Base-by-base conservation (phyloP, 2,329 filamentous ascomycete species). In the Xylariaceae sp. region DNA sequence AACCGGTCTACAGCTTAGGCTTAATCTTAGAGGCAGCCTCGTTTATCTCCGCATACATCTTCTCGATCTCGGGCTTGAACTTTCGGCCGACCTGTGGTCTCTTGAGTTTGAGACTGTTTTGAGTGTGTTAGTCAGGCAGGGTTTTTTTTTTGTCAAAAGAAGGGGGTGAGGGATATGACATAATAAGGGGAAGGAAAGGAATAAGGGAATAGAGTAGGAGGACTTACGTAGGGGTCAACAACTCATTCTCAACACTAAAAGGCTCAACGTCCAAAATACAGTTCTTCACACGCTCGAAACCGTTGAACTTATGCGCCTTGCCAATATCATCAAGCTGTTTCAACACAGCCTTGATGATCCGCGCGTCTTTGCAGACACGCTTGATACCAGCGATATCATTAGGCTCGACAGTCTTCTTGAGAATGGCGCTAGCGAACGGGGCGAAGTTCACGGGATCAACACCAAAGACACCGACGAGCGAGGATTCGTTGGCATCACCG, bases 161-260 rank as follows among this genome's bases (percentile, higher is more conserved):
- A 19, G 19, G 19, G 19, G 19, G 3, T 11, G 3, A 37, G 35
- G 35, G 35, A 7, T 11, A 3, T 11, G 12, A 53, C 42, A 31
- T 12, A 35, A 42, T 12, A 9, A 19, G 37, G 9, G 26, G 34
- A 30, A 50, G 19, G 37, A 42, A 11, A 9, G 19, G 37, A 12
- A 29, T 37, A 30, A 50, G 19, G 61, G 7, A 29, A 55, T 41
- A 5, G 26, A 27, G 41, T 7, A 32, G 32, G 32, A 27, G 7
- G 40, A 65, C 87, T 84, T 81, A 92, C 88, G 89, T 95, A 27
- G 89, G 89, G 26, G 89, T 94, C 68, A 91, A 74, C 48, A 96
- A 78, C 72, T 95, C 88, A 68, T 99, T 99, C 49, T 96, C 91
- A 61, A 97, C 85, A 1, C 85, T 89, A 66, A 99, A 97, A 1